Conservation (phyloP, 2,329 filamentous ascomycete species). For the Curvularia verruculosa region DNA sequence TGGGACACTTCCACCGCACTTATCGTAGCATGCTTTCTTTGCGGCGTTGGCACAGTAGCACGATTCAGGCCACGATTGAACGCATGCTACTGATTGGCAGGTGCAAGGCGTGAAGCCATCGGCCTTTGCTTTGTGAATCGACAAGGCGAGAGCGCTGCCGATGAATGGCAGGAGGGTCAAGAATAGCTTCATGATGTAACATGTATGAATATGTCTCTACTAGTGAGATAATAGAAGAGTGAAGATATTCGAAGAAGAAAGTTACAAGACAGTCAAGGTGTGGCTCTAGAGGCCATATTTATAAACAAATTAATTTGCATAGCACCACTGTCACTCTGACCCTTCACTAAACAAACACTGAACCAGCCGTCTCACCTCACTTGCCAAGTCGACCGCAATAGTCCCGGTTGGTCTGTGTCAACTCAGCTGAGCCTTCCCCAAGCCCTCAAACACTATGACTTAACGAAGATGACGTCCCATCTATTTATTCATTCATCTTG, state of each 20-base stretch:
- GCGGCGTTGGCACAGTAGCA: constrained; percentile 39
- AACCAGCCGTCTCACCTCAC: constrained; percentile 2
- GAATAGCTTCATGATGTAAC: constrained; percentile 5
- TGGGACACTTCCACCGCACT: constrained; percentile 28
- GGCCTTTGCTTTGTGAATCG: not conserved
- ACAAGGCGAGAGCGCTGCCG: constrained; percentile 1
- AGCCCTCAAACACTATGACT: not conserved
- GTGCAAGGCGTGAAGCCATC: constrained; percentile 2
- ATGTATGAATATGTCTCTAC: not conserved
- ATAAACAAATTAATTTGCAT: constrained; percentile 3
- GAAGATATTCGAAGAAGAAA: not conserved
- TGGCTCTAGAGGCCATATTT: not conserved
- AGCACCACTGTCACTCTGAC: not conserved
- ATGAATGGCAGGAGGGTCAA: constrained; percentile 6
- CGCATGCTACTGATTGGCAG: constrained; percentile 30
- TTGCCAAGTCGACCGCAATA: constrained; percentile 8
- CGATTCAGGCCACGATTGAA: constrained; percentile 32
- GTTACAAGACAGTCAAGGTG: not conserved
- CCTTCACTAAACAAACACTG: not conserved
- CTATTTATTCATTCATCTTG: not conserved
- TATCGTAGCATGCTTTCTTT: constrained; percentile 32
- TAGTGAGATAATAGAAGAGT: not conserved
- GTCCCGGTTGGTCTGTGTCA: not conserved
- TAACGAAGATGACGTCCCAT: constrained; percentile 6
- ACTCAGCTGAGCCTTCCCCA: not conserved